Conservation (phyloP, 805 yeast species). For the Kluyveromyces starmeri region DNA sequence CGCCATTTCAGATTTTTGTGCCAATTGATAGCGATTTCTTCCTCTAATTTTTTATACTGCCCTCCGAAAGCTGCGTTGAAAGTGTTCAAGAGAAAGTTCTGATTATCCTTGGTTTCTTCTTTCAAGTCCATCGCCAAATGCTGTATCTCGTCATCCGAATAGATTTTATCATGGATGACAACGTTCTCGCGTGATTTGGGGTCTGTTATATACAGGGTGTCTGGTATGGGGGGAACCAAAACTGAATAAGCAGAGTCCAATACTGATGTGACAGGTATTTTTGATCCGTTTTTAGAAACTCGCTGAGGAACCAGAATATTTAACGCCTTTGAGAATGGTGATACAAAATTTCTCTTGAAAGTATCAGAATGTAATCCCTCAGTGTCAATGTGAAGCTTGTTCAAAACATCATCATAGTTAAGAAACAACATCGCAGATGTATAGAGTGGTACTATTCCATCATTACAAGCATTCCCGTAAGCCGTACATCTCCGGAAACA, state of each 20-base stretch:
- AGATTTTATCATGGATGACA: slow-evolving; percentile 62
- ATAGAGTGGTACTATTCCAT: slow-evolving; percentile 74
- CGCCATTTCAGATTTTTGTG: slow-evolving; percentile 65
- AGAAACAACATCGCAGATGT: slow-evolving; percentile 61
- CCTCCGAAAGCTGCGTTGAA: slow-evolving; percentile 24
- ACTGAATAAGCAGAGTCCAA: slow-evolving; percentile 61
- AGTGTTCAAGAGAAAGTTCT: slow-evolving; percentile 28
- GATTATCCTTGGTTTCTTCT: slow-evolving; percentile 13
- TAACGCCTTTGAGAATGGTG: slow-evolving; percentile 40
- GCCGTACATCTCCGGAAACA: slow-evolving; percentile 56
- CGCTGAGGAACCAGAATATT: slow-evolving; percentile 35
- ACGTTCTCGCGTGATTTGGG: slow-evolving; percentile 50
- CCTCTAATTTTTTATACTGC: slow-evolving; percentile 36
- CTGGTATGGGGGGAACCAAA: slow-evolving; percentile 63
- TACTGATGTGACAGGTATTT: slow-evolving; percentile 57
- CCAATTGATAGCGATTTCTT: slow-evolving; percentile 60
- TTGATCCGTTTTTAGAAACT: slow-evolving; percentile 13
- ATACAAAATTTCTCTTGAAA: slow-evolving; percentile 24
- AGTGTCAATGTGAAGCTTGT: slow-evolving; percentile 12
- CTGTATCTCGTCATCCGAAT: slow-evolving; percentile 44
- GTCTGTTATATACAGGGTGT: slow-evolving; percentile 49
- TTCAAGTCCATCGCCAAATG: slow-evolving; percentile 9
- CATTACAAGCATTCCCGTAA: slow-evolving; percentile 69
- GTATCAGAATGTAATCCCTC: slow-evolving; percentile 10
- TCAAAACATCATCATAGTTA: slow-evolving; percentile 47